Percentiles rank a stretch among this genome's conserved stretches.
phyloP scores from a whole-genome alignment of 768 basidiomycete species.

The Kondoa malvinella region DNA sequence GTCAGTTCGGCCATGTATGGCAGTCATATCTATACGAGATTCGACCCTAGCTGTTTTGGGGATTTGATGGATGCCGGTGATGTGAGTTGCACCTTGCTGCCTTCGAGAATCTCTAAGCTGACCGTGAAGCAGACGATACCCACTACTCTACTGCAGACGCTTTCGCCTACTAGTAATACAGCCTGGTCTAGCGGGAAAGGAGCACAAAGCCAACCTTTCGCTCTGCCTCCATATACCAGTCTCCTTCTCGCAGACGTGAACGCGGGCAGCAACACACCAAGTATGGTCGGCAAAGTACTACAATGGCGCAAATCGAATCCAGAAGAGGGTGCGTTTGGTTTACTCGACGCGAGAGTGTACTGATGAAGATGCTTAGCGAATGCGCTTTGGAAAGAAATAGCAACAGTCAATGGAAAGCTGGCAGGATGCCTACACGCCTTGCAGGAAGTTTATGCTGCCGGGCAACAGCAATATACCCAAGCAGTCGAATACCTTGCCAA shows the following conservation, averaged over 20 bases:
- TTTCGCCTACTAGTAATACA: slow-evolving; percentile 43
- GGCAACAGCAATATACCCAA: background rate
- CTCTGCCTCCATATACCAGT: slow-evolving; percentile 63
- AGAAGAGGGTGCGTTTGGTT: background rate
- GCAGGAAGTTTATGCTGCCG: background rate
- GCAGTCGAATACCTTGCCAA: background rate
- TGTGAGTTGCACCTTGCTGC: background rate
- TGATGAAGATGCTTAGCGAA: slow-evolving; percentile 10
- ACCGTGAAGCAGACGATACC: slow-evolving; percentile 23
- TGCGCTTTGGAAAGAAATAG: slow-evolving; percentile 25
- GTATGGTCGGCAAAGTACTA: slow-evolving; percentile 75
- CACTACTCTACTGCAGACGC: slow-evolving; percentile 37
- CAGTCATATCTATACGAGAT: slow-evolving; percentile 79
- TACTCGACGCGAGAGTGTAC: too few relatives aligned
- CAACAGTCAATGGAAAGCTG: slow-evolving; percentile 20
- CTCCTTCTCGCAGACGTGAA: slow-evolving; percentile 90
- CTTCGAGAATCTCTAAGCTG: background rate
- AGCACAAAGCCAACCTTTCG: slow-evolving; percentile 44
- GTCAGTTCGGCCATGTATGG: slow-evolving; percentile 86
- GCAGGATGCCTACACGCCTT: slow-evolving; percentile 8
- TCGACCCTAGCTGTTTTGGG: slow-evolving; percentile 41
- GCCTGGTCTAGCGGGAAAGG: background rate
- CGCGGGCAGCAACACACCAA: slow-evolving; percentile 88
- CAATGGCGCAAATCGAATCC: slow-evolving; percentile 62
- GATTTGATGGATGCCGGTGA: slow-evolving; percentile 53